These are phyloP conservation scores for Coemansia sp. DNA, from an alignment of 192 early-diverging fungal species.

Conservation along the genomic window DNA sequence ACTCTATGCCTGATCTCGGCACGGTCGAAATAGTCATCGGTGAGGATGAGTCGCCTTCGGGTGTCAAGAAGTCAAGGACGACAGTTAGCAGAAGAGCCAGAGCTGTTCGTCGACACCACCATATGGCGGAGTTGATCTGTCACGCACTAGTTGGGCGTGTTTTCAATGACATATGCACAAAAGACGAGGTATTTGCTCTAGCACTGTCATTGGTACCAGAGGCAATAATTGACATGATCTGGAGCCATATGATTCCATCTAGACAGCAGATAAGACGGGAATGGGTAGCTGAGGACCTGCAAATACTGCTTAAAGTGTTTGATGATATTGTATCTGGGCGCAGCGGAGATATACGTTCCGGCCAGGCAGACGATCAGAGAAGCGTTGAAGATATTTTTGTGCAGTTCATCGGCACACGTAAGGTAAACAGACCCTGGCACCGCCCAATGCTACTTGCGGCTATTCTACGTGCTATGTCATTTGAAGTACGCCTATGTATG, in stretches of 20 bases:
- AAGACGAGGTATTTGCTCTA: slow-evolving; percentile 4
- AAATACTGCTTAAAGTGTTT: slow-evolving; percentile 12
- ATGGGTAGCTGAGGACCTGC: slow-evolving; percentile 42
- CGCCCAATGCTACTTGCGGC: slow-evolving; percentile 35
- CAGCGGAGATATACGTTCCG: not conserved
- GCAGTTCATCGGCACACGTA: slow-evolving; percentile 14
- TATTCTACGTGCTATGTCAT: slow-evolving; percentile 31
- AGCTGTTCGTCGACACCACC: slow-evolving; percentile 31
- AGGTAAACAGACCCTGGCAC: slow-evolving; percentile 33
- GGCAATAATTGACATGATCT: slow-evolving; percentile 14
- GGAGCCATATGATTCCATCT: slow-evolving; percentile 27
- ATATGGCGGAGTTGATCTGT: slow-evolving; percentile 32
- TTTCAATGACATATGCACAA: slow-evolving; percentile 21
- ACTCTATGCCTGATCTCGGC: slow-evolving; percentile 36
- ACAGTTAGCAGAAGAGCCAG: slow-evolving; percentile 35
- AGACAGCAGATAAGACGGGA: slow-evolving; percentile 28
- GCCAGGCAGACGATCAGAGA: not conserved
- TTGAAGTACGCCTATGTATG: slow-evolving; percentile 34
- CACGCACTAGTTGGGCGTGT: slow-evolving; percentile 11
- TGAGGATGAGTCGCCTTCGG: slow-evolving; percentile 1
- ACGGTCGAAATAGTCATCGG: slow-evolving; percentile 44
- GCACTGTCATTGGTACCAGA: slow-evolving; percentile 29
- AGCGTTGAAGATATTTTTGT: slow-evolving; percentile 14
- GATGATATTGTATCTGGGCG: slow-evolving; percentile 12
- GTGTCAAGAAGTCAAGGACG: slow-evolving; percentile 6